Percentiles rank a stretch among this genome's conserved stretches.
Conservation (phyloP, 1,139 yeast genomes). For the Petasospora fabianii region DNA sequence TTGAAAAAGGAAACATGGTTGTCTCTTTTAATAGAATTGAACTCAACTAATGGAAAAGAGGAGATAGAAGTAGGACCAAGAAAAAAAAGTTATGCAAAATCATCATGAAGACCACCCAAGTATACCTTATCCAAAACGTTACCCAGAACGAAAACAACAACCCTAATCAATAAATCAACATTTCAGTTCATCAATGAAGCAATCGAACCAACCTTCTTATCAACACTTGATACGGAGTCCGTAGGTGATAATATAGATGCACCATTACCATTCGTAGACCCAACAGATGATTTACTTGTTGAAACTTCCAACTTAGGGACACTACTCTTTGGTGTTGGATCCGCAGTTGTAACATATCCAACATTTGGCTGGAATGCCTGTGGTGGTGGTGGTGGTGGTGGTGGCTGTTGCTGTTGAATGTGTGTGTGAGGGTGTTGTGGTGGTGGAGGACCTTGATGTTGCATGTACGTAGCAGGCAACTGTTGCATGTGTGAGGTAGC, state of each 20-base stretch:
- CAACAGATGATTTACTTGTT: no score
- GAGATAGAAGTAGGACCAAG: no score
- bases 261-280: conserved; percentile 1
- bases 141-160: no score
- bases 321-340: background rate
- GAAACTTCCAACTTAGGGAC: background rate
- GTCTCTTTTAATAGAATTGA: no score
- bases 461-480: background rate
- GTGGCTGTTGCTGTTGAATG: conserved; percentile 2
- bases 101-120: no score
- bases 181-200: conserved; percentile 20
- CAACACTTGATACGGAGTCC: background rate
- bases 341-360: background rate
- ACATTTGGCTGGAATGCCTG: no score
- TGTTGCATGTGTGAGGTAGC: background rate
- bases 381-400: background rate
- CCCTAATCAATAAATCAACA: no score
- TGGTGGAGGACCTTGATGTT: conserved; percentile 7
- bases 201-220: conserved; percentile 18
- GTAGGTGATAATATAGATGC: background rate
- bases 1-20: no score
- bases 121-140: no score
- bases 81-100: no score
- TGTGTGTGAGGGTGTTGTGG: conserved; percentile 4
- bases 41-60: no score